phyloP scores from a whole-genome alignment of 495 filamentous ascomycete genomes.

The Penicillium simplicissimum region DNA sequence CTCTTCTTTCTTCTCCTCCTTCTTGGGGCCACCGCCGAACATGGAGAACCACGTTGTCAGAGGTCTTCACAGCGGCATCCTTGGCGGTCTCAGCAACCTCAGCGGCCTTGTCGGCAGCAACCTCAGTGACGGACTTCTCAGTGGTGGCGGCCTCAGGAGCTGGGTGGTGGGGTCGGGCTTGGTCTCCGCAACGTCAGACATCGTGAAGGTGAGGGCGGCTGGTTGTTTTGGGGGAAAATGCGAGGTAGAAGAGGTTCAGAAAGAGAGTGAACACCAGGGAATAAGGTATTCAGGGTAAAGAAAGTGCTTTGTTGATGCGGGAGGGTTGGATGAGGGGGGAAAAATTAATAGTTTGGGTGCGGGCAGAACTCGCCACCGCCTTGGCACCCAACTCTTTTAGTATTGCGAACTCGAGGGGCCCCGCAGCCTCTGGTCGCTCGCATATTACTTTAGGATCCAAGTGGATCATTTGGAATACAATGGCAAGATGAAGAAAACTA shows the following conservation, averaged over 20 bases:
- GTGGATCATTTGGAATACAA: neutral
- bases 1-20: conserved; percentile 73
- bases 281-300: conserved; percentile 19
- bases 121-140: conserved; percentile 40
- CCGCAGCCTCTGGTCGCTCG: neutral
- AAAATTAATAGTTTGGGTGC: conserved; percentile 34
- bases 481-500: neutral
- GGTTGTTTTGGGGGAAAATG: conserved; percentile 3
- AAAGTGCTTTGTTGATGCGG: conserved; percentile 32
- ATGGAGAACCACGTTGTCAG: conserved; percentile 88
- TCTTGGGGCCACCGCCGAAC: conserved; percentile 91
- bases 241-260: conserved; percentile 1
- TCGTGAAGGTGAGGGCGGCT: conserved; percentile 26
- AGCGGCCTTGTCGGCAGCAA: conserved; percentile 42
- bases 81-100: conserved; percentile 49
- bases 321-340: conserved; percentile 32
- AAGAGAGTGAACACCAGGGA: conserved; percentile 5
- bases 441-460: no score
- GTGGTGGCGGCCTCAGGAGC: conserved; percentile 44
- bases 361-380: conserved; percentile 28
- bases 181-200: conserved; percentile 51
- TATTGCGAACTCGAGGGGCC: conserved; percentile 23
- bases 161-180: conserved; percentile 52
- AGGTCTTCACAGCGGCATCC: conserved; percentile 55
- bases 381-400: conserved; percentile 13